Evolutionary conservation across 192 early-diverging fungal species (phyloP).

Genomic region (Rhizophagus sp.): DNA sequence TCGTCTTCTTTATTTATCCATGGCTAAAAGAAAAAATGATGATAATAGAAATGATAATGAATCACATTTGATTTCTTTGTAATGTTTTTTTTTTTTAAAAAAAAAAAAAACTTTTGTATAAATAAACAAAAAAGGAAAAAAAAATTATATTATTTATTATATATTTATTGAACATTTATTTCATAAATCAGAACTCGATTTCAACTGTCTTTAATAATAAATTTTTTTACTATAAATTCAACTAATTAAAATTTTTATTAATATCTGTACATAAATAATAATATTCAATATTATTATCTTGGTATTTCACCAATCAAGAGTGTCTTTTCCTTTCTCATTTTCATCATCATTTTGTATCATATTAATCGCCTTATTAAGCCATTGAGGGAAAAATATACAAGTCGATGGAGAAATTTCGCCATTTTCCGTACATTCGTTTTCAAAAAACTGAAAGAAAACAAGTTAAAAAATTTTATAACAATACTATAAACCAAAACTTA

Average conservation of each 20-base stretch:
- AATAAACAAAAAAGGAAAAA: background rate
- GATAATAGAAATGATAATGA: background rate
- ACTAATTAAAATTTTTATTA: too few species aligned
- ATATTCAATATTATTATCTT: too few species aligned
- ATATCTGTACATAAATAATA: too few species aligned
- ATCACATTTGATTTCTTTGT: background rate
- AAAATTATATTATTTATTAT: background rate
- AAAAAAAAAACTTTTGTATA: background rate
- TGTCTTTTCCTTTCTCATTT: background rate
- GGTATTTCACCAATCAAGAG: slow-evolving; percentile 8
- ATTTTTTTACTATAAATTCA: too few species aligned
- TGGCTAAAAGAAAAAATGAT: background rate
- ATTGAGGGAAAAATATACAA: slow-evolving; percentile 18
- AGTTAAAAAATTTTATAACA: background rate
- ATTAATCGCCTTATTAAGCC: background rate
- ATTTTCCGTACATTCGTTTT: slow-evolving; percentile 19
- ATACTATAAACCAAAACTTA: background rate
- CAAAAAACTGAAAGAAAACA: slow-evolving; percentile 7
- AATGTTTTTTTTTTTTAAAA: background rate
- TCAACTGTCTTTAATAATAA: too few species aligned
- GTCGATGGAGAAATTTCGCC: slow-evolving; percentile 22
- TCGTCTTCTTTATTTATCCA: background rate
- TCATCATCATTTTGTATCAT: background rate
- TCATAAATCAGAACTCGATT: too few species aligned
- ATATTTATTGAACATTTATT: too few species aligned